Evolutionary conservation across 768 basidiomycete genomes (phyloP), one percentile per base, ranked within the genome.

Genomic region (Pluteus cervinus): DNA sequence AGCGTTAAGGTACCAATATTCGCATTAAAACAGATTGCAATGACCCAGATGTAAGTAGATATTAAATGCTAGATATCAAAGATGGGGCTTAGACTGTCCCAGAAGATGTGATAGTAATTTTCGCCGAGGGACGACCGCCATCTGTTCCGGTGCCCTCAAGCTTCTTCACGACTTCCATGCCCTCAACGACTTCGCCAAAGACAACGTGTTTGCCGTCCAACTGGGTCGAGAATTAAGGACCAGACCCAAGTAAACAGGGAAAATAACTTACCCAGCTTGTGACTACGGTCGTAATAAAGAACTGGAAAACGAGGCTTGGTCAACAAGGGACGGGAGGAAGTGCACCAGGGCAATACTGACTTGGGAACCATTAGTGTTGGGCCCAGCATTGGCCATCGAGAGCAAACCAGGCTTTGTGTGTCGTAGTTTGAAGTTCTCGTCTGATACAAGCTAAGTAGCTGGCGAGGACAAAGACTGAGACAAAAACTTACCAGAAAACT

Each of bases 321-420:
- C 18, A 28, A 11, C 20, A 12, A 39, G 29, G 1, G 7, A 23
- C n/a, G 7, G 17, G 20, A 36, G 21, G 31, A 9, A 16, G 21
- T 7, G 10, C n/a, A n/a, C n/a, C n/a, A n/a, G 16, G 2, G 7
- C 10, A 16, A 18, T 1, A 47, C 64, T 38, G 36, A 79, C 75
- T 57, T 86, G 86, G 10, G 85, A 88, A 24, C 88, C 85, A 41
- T 86, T 87, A 25, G 85, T 86, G 61, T 84, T 75, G 1, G 66
- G 66, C 34, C 90, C 89, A 24, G 89, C 86, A 49, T 87, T 96
- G 25, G 93, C 93, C 79, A 84, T 84, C 21, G 80, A 84, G 28
- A 86, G 71, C 20, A 82, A 56, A 29, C 75, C 75, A 12, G 67
- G 71, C 44, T 76, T 76, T 46, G 55, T 68, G 66, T 94, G 90